A percentile compares a stretch with the other conserved stretches of the same genome.
These are phyloP conservation scores for Magnolia kwangsiensis DNA, from an alignment of 164 flowering plant genomes.

Conservation along the genomic window DNA sequence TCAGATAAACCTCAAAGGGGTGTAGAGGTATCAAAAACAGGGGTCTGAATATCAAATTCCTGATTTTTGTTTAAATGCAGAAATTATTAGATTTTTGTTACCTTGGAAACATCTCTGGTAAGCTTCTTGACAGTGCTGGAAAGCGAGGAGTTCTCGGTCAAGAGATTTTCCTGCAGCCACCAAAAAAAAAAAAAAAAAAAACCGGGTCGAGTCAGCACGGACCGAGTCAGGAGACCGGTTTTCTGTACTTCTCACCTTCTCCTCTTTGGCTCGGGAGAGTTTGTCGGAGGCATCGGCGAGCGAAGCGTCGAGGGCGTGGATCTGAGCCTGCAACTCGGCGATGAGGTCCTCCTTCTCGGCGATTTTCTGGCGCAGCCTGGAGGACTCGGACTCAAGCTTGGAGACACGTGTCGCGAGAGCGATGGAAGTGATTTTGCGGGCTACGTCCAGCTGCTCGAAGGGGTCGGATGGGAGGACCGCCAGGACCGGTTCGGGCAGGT, in stretches of 20 bases:
- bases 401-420: slow-evolving; percentile 82
- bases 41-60: no score
- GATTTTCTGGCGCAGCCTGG: slow-evolving; percentile 40
- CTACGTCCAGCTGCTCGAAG: slow-evolving; percentile 86
- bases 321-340: slow-evolving; percentile 55
- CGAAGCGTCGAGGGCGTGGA: slow-evolving; percentile 61
- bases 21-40: no score
- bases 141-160: slow-evolving; percentile 63
- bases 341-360: slow-evolving; percentile 54
- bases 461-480: slow-evolving; percentile 77
- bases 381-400: slow-evolving; percentile 63
- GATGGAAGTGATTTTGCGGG: slow-evolving; percentile 91
- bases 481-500: slow-evolving; percentile 66
- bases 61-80: no score
- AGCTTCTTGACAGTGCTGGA: slow-evolving; percentile 74
- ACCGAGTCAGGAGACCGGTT: background rate
- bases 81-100: slow-evolving; percentile 6
- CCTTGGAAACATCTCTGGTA: slow-evolving; percentile 91
- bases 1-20: no score
- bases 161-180: slow-evolving; percentile 53
- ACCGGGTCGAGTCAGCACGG: background rate
- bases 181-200: background rate
- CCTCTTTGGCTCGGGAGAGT: slow-evolving; percentile 48
- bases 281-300: slow-evolving; percentile 52
- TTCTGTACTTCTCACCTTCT: slow-evolving; percentile 33